phyloP scores from a whole-genome alignment of 2,329 filamentous ascomycete species.

The Fusarium brachygibbosum region DNA sequence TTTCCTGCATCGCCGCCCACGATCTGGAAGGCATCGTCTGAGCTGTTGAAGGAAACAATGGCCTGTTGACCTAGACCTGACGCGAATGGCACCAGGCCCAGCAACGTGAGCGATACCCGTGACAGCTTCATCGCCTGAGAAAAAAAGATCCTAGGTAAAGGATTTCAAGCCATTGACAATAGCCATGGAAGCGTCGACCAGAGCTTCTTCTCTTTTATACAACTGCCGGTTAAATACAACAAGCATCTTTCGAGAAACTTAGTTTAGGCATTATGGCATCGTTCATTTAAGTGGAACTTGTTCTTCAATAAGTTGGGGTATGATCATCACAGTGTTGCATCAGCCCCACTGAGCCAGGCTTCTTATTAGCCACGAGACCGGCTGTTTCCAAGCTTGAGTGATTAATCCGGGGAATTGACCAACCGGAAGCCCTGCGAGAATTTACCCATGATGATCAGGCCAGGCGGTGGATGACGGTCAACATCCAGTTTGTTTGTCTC shows the following conservation, averaged over 20 bases:
- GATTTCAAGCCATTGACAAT: constrained; percentile 3
- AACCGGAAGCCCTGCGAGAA: not conserved
- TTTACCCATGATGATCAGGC: constrained; percentile 27
- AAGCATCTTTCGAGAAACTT: constrained; percentile 4
- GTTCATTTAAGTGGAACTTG: constrained; percentile 23
- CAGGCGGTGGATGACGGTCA: constrained; percentile 6
- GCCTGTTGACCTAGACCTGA: constrained; percentile 31
- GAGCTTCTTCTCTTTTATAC: constrained; percentile 11
- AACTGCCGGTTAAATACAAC: constrained; percentile 17
- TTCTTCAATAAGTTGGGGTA: constrained; percentile 2
- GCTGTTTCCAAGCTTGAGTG: constrained; percentile 2
- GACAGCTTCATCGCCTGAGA: constrained; percentile 18
- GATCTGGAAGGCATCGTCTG: constrained; percentile 28
- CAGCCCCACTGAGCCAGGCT: constrained; percentile 27
- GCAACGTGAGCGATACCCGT: constrained; percentile 6
- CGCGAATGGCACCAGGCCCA: constrained; percentile 19
- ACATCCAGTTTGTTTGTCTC: not conserved
- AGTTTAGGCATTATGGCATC: constrained; percentile 22
- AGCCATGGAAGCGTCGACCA: not conserved
- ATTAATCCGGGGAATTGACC: constrained; percentile 8
- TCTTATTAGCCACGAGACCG: constrained; percentile 32
- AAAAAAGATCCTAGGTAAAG: not conserved
- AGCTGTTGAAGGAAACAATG: constrained; percentile 30
- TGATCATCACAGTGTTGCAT: constrained; percentile 29
- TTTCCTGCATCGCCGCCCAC: not conserved